A percentile compares a stretch with the other conserved stretches of the same genome.
phyloP scores from a whole-genome alignment of 495 filamentous ascomycete species.

The Lasiosphaeria hispida region DNA sequence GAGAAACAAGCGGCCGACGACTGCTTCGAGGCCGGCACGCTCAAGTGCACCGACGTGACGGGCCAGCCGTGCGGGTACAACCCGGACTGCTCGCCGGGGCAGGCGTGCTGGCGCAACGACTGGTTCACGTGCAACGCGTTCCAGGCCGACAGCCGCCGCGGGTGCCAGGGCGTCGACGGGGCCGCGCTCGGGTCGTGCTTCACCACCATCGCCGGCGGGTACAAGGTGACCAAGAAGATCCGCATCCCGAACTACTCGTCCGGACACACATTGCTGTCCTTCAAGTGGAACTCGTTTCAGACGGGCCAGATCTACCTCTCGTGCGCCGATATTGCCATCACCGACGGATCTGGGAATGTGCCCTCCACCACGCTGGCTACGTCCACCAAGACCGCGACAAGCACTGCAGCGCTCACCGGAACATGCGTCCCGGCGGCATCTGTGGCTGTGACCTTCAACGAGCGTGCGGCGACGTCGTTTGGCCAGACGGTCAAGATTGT shows the following conservation, averaged over 20 bases:
- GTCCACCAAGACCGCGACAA: not conserved
- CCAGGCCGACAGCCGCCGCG: constrained; percentile 27
- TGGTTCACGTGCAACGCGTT: constrained; percentile 59
- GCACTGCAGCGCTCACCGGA: constrained; percentile 41
- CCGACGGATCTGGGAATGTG: constrained; percentile 1
- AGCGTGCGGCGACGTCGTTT: constrained; percentile 49
- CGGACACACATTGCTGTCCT: constrained; percentile 51
- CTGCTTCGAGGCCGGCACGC: constrained; percentile 50
- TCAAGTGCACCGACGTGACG: constrained; percentile 51
- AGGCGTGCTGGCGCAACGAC: constrained; percentile 54
- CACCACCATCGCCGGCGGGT: constrained; percentile 53
- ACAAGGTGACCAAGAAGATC: constrained; percentile 56
- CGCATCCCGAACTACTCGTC: constrained; percentile 46
- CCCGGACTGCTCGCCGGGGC: constrained; percentile 46
- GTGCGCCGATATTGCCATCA: constrained; percentile 55
- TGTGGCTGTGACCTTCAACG: constrained; percentile 59
- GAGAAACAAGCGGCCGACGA: constrained; percentile 57
- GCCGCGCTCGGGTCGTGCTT: constrained; percentile 45
- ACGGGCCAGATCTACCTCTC: constrained; percentile 55
- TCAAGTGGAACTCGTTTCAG: constrained; percentile 59
- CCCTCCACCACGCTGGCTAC: not conserved
- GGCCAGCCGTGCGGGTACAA: constrained; percentile 54
- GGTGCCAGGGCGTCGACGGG: constrained; percentile 53
- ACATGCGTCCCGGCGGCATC: constrained; percentile 44
- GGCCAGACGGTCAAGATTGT: constrained; percentile 61